Base-by-base conservation (phyloP, 73 alveolate species). In the Tetrahymena borealis region DNA sequence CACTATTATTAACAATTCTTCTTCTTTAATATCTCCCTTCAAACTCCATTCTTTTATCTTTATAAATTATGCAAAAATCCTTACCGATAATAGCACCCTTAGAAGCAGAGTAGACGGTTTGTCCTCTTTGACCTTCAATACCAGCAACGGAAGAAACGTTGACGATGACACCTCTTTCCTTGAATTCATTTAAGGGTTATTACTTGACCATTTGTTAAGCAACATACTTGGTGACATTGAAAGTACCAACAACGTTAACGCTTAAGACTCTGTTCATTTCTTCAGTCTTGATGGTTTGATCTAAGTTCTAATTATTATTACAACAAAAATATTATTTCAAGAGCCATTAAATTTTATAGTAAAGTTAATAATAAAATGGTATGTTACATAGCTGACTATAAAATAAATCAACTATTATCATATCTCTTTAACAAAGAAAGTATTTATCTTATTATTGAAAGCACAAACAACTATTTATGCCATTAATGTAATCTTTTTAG, bases 131-230 rank as follows among this genome's bases (percentile, higher is more conserved):
- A 20, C 99, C 99, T 92, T 98, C 99, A 38, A 94, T 92, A 20
- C 98, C 99, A 36, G 99, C 99, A 7, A 97, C 97, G 91, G 97
- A 91, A 33, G 98, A 96, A 36, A 97, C 98, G 42, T 94, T 95
- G 43, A 98, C 90, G 78, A 98, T 97, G 33, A 97, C 99, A 79
- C 99, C 99, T 90, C 96, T 96, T 93, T 98, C 98, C 32, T 96
- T 96, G 78, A 91, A 79, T 35, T 94, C 98, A 38, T 94, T 96
- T 38, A 91, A 36, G 40, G 96, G 96, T 90, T 94, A 91, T 78
- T 96, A 94, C 90, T 94, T 93, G 79, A 92, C 78, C 98, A 97
- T 96, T 38, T 93, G 94, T 39, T n/a, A 37, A 36, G 99, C 98
- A 36, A 95, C 96, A 78, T 95, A 94, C 78, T 98, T 96, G 38